These are phyloP conservation scores for Kwoniella heveanensis DNA, from an alignment of 768 basidiomycete genomes.

Conservation along the genomic window DNA sequence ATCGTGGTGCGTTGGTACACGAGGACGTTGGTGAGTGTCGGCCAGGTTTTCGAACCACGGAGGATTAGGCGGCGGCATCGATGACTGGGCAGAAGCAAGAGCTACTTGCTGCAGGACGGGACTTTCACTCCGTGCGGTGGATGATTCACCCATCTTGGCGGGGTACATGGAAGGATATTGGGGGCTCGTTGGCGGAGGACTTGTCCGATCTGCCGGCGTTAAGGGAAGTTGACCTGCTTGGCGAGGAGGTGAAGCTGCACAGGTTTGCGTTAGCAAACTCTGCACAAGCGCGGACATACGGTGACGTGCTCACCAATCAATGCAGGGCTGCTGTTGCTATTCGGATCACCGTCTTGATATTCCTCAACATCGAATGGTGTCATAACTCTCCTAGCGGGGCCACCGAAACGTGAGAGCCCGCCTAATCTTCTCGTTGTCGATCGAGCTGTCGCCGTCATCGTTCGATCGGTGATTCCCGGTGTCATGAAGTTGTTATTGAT, in stretches of 20 bases:
- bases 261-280: neutral
- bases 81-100: neutral
- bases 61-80: neutral
- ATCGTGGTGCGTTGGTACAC: neutral
- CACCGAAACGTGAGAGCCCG: conserved; percentile 46
- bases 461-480: conserved; percentile 42
- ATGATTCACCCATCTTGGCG: neutral
- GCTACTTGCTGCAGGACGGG: neutral
- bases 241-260: conserved; percentile 5
- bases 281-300: no score
- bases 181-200: neutral
- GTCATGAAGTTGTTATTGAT: conserved; percentile 30
- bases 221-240: neutral
- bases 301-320: conserved; percentile 26
- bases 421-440: conserved; percentile 43
- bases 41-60: no score
- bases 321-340: conserved; percentile 12
- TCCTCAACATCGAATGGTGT: conserved; percentile 15
- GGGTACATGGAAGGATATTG: neutral
- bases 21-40: no score
- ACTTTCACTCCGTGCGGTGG: neutral
- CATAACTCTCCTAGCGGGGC: conserved; percentile 45
- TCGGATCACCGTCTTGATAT: conserved; percentile 16
- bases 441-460: conserved; percentile 24
- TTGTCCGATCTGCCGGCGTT: neutral